Evolutionary conservation across 305 asterid species (phyloP).

Genomic region (Fraxinus floribunda): DNA sequence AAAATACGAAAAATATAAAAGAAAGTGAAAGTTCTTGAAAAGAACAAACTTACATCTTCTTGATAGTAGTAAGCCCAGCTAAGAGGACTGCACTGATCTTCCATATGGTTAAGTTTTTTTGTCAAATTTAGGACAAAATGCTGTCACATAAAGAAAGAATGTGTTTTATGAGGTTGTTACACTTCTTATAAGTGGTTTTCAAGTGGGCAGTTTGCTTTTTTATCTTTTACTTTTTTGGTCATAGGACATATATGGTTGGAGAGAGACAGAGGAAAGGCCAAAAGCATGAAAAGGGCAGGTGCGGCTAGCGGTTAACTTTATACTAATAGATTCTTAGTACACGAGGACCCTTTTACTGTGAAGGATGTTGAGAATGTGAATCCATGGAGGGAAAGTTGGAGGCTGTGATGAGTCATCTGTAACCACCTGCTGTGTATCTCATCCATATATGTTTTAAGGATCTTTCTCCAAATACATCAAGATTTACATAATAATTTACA

Average conservation of each 20-base stretch:
- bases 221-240: constrained; percentile 42
- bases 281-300: constrained; percentile 56
- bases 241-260: constrained; percentile 61
- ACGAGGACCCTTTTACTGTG: constrained; percentile 37
- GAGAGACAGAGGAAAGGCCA: constrained; percentile 57
- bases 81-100: constrained; percentile 87
- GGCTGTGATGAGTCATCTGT: constrained; percentile 20
- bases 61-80: constrained; percentile 74
- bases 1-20: background rate
- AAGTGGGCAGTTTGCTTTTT: constrained; percentile 38
- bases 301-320: constrained; percentile 52
- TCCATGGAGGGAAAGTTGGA: constrained; percentile 25
- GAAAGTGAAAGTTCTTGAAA: background rate
- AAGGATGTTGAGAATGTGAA: constrained; percentile 40
- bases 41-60: constrained; percentile 61
- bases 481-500: no score
- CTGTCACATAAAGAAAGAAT: constrained; percentile 38
- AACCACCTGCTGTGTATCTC: background rate
- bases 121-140: constrained; percentile 25
- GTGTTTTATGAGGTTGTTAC: constrained; percentile 42
- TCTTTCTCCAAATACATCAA: no score
- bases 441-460: no score
- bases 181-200: constrained; percentile 42
- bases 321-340: constrained; percentile 56
- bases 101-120: constrained; percentile 38